Base-by-base conservation (phyloP, 345 rosid genomes). In the Syzygium grande region DNA sequence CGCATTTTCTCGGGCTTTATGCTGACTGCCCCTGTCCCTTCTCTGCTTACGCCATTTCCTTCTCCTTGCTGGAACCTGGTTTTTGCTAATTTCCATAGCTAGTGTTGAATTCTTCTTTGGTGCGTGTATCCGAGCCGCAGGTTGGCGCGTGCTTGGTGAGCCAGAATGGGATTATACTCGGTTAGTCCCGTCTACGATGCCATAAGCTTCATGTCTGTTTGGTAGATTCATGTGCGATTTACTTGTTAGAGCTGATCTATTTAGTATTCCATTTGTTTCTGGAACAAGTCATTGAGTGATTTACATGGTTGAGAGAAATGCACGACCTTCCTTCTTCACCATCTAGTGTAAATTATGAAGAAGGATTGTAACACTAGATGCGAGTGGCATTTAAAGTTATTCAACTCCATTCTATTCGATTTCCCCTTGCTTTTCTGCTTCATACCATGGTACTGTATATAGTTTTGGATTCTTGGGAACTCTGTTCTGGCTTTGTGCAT, bases 81-180 rank as follows among this genome's bases (percentile, higher is more conserved):
- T 38, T 22, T 73, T 78, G 5, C 27, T 10, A 30, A 59, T 25
- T 25, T 19, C 38, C 34, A 41, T 86, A 43, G 73, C 83, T 38
- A 73, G 83, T 19, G 83, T 38, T 73, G 22, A 73, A 53, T 38
- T 51, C 38, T 34, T 77, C 52, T 51, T 34, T 61, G 87, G 51
- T 80, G 27, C 54, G 30, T 87, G 41, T 54, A 53, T 65, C n/a
- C 43, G 13, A 17, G 63, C 49, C 77, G 87, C 85, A 96, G 99
- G 99, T 97, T 27, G 99, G 99, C 51, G 99, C 99, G 19, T 97
- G 99, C 91, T 92, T 96, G 93, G 99, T 97, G 89, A 95, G 96
- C 92, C 94, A 93, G 92, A 90, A 95, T 88, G 99, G 96, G 87
- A 89, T 97, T 84, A 96, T 97, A 89, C 98, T 97, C 84, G 99